phyloP scores from a whole-genome alignment of 352 stramenopile species.

The Globisporangium spinosum region DNA sequence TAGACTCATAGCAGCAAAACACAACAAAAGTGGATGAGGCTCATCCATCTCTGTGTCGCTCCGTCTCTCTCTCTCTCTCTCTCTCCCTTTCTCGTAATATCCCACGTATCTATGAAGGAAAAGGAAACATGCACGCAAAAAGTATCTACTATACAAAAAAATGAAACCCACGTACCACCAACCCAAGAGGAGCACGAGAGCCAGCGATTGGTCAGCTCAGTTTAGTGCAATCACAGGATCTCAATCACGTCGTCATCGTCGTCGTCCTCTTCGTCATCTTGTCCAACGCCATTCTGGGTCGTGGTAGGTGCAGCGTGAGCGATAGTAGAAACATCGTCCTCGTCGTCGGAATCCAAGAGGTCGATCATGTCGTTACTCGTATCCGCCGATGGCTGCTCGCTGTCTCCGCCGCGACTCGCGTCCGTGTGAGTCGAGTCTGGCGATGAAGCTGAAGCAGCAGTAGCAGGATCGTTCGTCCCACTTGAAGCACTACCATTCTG shows the following conservation, averaged over 20 bases:
- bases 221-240: conserved; percentile 13
- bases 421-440: conserved; percentile 24
- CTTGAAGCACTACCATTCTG: not conserved
- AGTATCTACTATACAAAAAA: not conserved
- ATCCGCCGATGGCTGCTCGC: conserved; percentile 14
- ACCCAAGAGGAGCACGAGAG: not conserved
- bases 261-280: conserved; percentile 6
- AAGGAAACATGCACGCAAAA: not conserved
- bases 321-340: conserved; percentile 15
- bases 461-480: conserved; percentile 1
- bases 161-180: not conserved
- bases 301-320: not conserved
- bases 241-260: conserved; percentile 26
- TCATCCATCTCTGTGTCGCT: not conserved
- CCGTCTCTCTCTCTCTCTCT: not conserved
- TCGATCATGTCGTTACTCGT: conserved; percentile 50
- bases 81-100: not conserved
- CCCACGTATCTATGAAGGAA: not conserved
- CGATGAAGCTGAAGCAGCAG: conserved; percentile 8
- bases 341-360: conserved; percentile 55
- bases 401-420: conserved; percentile 16
- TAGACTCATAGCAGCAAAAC: conserved; percentile 1
- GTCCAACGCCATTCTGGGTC: not conserved
- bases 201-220: not conserved
- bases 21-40: not conserved